Base-by-base conservation (phyloP, 2,329 filamentous ascomycete genomes). In the Alternaria sp. region DNA sequence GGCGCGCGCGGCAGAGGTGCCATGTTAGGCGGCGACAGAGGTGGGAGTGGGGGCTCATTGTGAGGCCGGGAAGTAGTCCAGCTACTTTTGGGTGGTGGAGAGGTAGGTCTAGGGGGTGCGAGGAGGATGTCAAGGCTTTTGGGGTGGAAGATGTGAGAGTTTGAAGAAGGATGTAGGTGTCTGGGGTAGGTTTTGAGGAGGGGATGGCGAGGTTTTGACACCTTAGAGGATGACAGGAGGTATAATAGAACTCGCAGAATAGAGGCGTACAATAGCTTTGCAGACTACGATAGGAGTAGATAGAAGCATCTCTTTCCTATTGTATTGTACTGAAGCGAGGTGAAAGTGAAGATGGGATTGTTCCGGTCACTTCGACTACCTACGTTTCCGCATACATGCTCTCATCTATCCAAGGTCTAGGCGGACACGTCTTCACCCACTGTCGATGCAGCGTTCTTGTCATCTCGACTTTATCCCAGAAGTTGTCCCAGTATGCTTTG, bases 401-500 rank as follows among this genome's bases (percentile, higher is more conserved):
- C 52, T 54, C 52, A 23, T 54, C 52, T 44, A 54, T 54, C 52
- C 52, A 54, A 3, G 36, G 32, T 5, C 52, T 19, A 25, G 52
- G 36, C n/a, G 52, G 36, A 54, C 52, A 54, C 6, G 19, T 25
- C 32, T 30, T 19, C 10, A 43, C 30, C 45, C 45, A 58, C 23
- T 43, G 21, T 7, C 17, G 46, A 19, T 58, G 56, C 5, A 17
- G 13, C 15, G 9, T 28, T 23, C 45, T 17, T 13, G 46, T 32
- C 26, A 7, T 5, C 6, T 44, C 13, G 3, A 36, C 21, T 15
- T 43, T 44, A 9, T 21, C 11, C 47, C 57, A 44, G 10, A 30
- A 88, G 80, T 81, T 8, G 70, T 89, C 68, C 47, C 47, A 51
- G 26, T 51, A 51, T 6, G 30, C 47, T 5, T 25, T 17, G 23